These are phyloP conservation scores for Tuber microsphaerosporum DNA, from an alignment of 495 filamentous ascomycete species.

Conservation along the genomic window DNA sequence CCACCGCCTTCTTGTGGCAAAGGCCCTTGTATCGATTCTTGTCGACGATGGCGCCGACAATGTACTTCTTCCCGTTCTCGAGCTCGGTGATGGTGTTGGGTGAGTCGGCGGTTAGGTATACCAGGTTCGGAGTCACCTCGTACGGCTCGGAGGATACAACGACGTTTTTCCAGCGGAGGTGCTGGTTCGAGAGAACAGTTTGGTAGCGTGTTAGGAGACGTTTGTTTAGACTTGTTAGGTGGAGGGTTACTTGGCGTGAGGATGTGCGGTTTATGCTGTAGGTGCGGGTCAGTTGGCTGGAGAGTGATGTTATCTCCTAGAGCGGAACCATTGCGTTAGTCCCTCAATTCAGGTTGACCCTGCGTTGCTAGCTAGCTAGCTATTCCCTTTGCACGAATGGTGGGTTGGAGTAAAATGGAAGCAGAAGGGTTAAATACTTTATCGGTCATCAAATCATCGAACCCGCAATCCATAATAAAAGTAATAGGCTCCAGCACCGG, in stretches of 20 bases:
- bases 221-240: slow-evolving; percentile 68
- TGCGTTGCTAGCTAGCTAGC: background rate
- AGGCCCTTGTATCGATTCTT: slow-evolving; percentile 76
- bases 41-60: slow-evolving; percentile 91
- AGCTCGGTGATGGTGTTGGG: slow-evolving; percentile 69
- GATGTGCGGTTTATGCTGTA: slow-evolving; percentile 79
- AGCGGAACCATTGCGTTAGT: background rate
- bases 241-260: slow-evolving; percentile 59
- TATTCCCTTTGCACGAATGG: background rate
- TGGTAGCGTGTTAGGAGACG: slow-evolving; percentile 72
- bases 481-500: slow-evolving; percentile 57
- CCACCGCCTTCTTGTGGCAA: slow-evolving; percentile 74
- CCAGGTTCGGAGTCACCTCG: slow-evolving; percentile 44
- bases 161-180: slow-evolving; percentile 73
- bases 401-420: background rate
- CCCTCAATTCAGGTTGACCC: background rate
- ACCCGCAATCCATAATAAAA: slow-evolving; percentile 83
- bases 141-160: slow-evolving; percentile 54
- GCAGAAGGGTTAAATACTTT: slow-evolving; percentile 41
- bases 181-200: slow-evolving; percentile 56
- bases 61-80: slow-evolving; percentile 78
- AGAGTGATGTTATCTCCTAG: slow-evolving; percentile 69
- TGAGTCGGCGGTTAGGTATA: slow-evolving; percentile 86
- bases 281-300: slow-evolving; percentile 70
- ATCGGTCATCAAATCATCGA: slow-evolving; percentile 78